These are phyloP conservation scores for Begonia loranthoides DNA, from an alignment of 306 rosid genomes.

Conservation along the genomic window DNA sequence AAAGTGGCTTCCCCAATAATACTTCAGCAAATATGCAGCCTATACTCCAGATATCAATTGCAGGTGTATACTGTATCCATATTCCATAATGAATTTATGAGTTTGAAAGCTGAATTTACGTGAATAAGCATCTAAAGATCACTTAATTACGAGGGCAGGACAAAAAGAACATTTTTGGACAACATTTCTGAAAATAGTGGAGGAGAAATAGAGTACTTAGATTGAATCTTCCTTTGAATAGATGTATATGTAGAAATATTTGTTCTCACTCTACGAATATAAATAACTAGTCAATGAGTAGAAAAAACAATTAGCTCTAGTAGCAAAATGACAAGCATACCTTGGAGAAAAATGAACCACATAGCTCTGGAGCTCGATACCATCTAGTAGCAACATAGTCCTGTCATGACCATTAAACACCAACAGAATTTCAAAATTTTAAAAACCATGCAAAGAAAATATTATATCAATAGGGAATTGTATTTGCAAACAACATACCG, in stretches of 20 bases:
- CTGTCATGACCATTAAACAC: slow-evolving; percentile 18
- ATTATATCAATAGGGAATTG: not conserved
- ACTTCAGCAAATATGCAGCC: slow-evolving; percentile 97
- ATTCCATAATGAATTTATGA: slow-evolving; percentile 3
- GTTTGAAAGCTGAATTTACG: not conserved
- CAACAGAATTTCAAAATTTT: not conserved
- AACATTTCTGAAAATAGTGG: not conserved
- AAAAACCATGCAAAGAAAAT: not conserved
- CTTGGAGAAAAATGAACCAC: slow-evolving; percentile 94
- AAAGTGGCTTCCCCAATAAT: slow-evolving; percentile 82
- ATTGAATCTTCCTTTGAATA: no score
- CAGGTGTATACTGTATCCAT: slow-evolving; percentile 75
- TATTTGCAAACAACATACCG: slow-evolving; percentile 38
- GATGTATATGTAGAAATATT: no score
- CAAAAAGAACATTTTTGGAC: not conserved
- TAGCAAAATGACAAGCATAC: slow-evolving; percentile 17
- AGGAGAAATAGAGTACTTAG: no score
- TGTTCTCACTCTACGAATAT: no score
- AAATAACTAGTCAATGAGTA: not conserved
- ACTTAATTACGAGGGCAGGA: no score
- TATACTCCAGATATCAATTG: slow-evolving; percentile 94
- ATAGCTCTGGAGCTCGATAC: slow-evolving; percentile 97
- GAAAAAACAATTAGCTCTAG: not conserved
- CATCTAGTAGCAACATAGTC: slow-evolving; percentile 99
- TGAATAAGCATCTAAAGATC: not conserved